Evolutionary conservation across 2,329 filamentous ascomycete genomes (phyloP).

Genomic region (Furcasterigmium sp.): DNA sequence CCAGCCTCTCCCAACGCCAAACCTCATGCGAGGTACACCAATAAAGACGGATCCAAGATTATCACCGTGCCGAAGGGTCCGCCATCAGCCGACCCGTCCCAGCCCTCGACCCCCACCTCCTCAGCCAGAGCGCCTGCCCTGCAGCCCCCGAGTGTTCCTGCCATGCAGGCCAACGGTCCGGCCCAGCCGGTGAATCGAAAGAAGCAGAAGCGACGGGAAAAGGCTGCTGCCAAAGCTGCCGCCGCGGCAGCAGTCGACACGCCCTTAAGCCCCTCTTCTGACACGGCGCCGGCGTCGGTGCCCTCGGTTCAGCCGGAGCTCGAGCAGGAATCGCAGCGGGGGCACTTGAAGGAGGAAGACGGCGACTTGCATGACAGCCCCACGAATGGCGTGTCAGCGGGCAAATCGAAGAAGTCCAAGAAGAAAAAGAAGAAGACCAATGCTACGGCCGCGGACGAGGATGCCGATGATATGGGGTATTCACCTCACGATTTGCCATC

Average conservation of each 20-base stretch:
- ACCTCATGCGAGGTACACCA: slow-evolving; percentile 56
- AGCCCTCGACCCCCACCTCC: slow-evolving; percentile 46
- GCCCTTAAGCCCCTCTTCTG: background rate
- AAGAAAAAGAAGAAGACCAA: slow-evolving; percentile 64
- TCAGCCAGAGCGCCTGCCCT: slow-evolving; percentile 23
- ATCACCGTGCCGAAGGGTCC: slow-evolving; percentile 58
- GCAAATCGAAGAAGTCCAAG: slow-evolving; percentile 55
- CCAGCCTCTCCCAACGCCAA: slow-evolving; percentile 48
- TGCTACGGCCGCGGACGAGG: slow-evolving; percentile 13
- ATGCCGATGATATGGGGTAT: background rate
- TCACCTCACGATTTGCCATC: background rate
- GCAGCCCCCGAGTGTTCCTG: slow-evolving; percentile 12
- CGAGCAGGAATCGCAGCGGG: slow-evolving; percentile 41
- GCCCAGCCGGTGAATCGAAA: slow-evolving; percentile 72
- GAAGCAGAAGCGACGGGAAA: slow-evolving; percentile 90
- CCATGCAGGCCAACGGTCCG: slow-evolving; percentile 18
- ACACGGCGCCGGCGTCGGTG: slow-evolving; percentile 17
- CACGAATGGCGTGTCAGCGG: slow-evolving; percentile 22
- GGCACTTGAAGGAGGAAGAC: slow-evolving; percentile 38
- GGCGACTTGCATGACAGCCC: slow-evolving; percentile 33
- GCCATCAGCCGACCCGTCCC: slow-evolving; percentile 44
- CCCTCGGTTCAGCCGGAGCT: slow-evolving; percentile 39
- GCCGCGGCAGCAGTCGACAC: slow-evolving; percentile 15
- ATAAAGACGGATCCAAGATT: slow-evolving; percentile 65
- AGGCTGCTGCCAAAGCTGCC: slow-evolving; percentile 67